Percentiles rank a stretch among this genome's conserved stretches.
Conservation (phyloP, 2,329 filamentous ascomycete genomes). For the Ophiosphaerella korrae region DNA sequence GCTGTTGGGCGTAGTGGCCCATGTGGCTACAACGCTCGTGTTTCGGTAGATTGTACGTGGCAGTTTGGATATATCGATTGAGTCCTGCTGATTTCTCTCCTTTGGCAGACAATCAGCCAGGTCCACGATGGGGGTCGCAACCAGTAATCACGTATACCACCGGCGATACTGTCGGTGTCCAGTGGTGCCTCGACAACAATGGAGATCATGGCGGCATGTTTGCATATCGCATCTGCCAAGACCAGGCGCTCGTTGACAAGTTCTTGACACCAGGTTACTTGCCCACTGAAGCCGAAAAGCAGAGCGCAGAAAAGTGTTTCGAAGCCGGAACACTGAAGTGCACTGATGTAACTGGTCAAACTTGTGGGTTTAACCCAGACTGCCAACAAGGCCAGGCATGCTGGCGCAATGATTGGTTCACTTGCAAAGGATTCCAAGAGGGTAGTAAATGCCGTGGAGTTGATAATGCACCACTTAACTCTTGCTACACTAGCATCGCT, state of each 20-base stretch:
- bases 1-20: conserved; percentile 39
- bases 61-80: not conserved
- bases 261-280: conserved; percentile 37
- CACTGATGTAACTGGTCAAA: conserved; percentile 39
- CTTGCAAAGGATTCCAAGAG: conserved; percentile 38
- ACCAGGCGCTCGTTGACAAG: conserved; percentile 40
- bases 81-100: not conserved
- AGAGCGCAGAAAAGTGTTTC: conserved; percentile 42
- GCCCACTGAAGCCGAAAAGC: conserved; percentile 42
- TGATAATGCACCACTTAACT: conserved; percentile 39
- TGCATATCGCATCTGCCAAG: conserved; percentile 41
- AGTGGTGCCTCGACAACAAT: conserved; percentile 44
- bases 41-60: conserved; percentile 31
- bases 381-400: conserved; percentile 36
- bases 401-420: conserved; percentile 45
- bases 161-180: conserved; percentile 37
- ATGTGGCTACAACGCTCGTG: conserved; percentile 44
- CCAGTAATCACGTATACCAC: conserved; percentile 38
- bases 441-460: conserved; percentile 34
- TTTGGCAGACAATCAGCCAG: conserved; percentile 36
- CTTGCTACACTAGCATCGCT: conserved; percentile 41
- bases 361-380: conserved; percentile 37
- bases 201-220: conserved; percentile 46
- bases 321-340: conserved; percentile 33
- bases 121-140: conserved; percentile 33